Conservation (phyloP, 495 filamentous ascomycete species). For the Penicillium coffeae region DNA sequence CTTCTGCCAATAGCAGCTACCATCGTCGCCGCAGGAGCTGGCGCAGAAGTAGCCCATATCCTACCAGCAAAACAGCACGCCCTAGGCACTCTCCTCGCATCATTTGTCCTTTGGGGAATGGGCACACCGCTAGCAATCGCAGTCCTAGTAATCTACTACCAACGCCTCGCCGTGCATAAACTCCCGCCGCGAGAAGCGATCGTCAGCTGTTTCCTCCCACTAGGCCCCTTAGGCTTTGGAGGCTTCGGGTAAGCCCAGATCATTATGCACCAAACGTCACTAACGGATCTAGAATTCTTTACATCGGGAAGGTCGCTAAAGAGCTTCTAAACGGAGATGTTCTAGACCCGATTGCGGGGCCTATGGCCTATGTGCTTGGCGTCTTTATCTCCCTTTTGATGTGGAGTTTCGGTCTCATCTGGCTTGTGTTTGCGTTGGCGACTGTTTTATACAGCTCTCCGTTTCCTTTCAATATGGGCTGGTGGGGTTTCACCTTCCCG, state of each 20-base stretch:
- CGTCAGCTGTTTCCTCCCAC: slow-evolving; percentile 44
- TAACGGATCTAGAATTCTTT: slow-evolving; percentile 33
- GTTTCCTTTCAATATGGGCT: slow-evolving; percentile 61
- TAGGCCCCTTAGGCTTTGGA: slow-evolving; percentile 46
- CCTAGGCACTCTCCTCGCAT: slow-evolving; percentile 38
- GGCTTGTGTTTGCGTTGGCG: slow-evolving; percentile 46
- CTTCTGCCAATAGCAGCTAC: slow-evolving; percentile 45
- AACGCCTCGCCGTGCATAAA: slow-evolving; percentile 42
- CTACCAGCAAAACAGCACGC: slow-evolving; percentile 21
- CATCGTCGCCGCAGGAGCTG: slow-evolving; percentile 44
- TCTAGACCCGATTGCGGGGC: slow-evolving; percentile 28
- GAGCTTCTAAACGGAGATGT: slow-evolving; percentile 19
- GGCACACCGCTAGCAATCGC: slow-evolving; percentile 39
- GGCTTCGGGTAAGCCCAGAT: slow-evolving; percentile 31
- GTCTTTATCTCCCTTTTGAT: slow-evolving; percentile 39
- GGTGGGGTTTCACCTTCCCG: slow-evolving; percentile 61
- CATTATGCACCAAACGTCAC: too few relatives aligned
- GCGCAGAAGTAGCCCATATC: slow-evolving; percentile 35
- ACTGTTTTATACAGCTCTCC: slow-evolving; percentile 31
- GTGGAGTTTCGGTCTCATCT: slow-evolving; percentile 49
- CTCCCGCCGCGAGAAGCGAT: slow-evolving; percentile 43
- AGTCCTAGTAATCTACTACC: slow-evolving; percentile 47
- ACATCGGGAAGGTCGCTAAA: slow-evolving; percentile 41
- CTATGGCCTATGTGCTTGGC: slow-evolving; percentile 39
- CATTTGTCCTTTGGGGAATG: slow-evolving; percentile 46